These are phyloP conservation scores for Niebla homalea DNA, from an alignment of 495 filamentous ascomycete genomes.

Conservation along the genomic window DNA sequence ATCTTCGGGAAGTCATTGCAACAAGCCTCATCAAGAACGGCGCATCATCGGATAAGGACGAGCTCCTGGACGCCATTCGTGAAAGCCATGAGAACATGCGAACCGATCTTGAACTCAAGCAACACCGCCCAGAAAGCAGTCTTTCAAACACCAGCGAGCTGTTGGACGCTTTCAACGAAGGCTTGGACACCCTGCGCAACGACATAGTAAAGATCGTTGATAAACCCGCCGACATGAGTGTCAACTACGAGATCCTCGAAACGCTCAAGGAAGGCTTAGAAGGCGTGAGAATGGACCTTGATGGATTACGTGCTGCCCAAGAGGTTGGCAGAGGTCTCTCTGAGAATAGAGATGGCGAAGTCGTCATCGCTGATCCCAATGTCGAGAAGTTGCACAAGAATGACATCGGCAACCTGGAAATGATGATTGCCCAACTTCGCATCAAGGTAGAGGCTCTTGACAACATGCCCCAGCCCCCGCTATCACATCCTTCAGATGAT, in stretches of 20 bases:
- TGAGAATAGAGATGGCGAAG: slow-evolving; percentile 35
- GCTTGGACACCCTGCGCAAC: slow-evolving; percentile 54
- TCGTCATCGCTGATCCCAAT: slow-evolving; percentile 39
- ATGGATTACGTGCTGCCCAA: slow-evolving; percentile 48
- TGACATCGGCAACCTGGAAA: slow-evolving; percentile 73
- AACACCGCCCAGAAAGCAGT: slow-evolving; percentile 42
- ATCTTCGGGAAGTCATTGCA: slow-evolving; percentile 59
- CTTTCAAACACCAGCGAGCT: slow-evolving; percentile 57
- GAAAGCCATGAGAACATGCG: slow-evolving; percentile 57
- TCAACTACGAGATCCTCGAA: slow-evolving; percentile 74
- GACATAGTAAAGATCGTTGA: slow-evolving; percentile 68
- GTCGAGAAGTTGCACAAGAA: slow-evolving; percentile 38
- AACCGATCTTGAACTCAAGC: slow-evolving; percentile 44
- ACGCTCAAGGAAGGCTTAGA: slow-evolving; percentile 68
- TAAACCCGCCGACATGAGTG: slow-evolving; percentile 66
- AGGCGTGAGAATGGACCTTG: slow-evolving; percentile 60
- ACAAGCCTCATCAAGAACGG: slow-evolving; percentile 50
- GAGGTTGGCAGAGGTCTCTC: slow-evolving; percentile 27
- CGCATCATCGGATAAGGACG: slow-evolving; percentile 40
- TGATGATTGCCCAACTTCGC: slow-evolving; percentile 65
- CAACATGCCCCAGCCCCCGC: slow-evolving; percentile 35
- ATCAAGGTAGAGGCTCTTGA: slow-evolving; percentile 76
- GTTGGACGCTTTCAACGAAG: slow-evolving; percentile 71
- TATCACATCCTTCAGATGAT: slow-evolving; percentile 26
- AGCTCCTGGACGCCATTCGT: slow-evolving; percentile 48